Conservation (phyloP, 2,329 filamentous ascomycete genomes). For the Paecilomyces niveus region DNA sequence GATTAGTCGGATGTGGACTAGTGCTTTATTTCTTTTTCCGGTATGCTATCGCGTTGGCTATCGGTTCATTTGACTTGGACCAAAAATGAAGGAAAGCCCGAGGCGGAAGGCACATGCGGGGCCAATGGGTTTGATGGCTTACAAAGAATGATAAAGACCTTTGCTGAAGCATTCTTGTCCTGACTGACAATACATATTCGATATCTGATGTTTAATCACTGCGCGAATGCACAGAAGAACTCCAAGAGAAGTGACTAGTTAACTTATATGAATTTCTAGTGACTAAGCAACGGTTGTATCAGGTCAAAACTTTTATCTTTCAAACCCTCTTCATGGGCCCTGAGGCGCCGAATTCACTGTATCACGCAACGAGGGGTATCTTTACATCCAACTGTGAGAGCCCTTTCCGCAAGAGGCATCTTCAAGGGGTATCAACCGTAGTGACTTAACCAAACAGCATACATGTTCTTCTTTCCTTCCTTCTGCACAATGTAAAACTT, state of each 20-base stretch:
- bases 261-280: background rate
- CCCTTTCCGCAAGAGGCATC: background rate
- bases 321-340: background rate
- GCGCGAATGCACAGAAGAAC: background rate
- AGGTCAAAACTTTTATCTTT: background rate
- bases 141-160: no score
- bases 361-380: background rate
- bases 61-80: no score
- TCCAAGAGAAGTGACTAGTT: background rate
- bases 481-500: background rate
- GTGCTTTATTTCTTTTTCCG: no score
- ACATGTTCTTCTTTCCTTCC: background rate
- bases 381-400: background rate
- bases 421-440: background rate
- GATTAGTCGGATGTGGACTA: no score
- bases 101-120: no score
- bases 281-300: background rate
- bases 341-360: background rate
- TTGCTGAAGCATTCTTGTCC: background rate
- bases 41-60: no score
- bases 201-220: background rate
- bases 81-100: no score
- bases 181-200: background rate
- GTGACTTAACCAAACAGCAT: background rate
- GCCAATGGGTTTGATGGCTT: no score